Conservation (phyloP, 2,329 filamentous ascomycete genomes). For the Fusarium domesticum region DNA sequence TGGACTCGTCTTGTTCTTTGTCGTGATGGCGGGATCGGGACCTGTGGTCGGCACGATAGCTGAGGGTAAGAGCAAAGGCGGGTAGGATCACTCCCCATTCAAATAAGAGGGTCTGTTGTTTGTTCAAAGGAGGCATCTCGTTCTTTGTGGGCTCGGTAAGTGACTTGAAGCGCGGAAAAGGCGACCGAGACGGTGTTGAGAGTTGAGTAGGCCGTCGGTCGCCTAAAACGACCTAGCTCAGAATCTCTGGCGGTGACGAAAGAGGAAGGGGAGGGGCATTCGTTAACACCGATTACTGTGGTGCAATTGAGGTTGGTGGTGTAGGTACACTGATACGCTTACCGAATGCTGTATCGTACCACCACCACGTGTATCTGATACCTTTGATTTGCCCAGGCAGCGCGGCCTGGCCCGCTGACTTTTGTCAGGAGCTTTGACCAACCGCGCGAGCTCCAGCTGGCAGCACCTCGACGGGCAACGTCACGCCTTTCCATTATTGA, state of each 20-base stretch:
- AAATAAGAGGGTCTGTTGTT: background rate
- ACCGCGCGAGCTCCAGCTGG: too few relatives aligned
- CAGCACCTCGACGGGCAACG: too few relatives aligned
- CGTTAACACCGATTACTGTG: too few relatives aligned
- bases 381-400: conserved; percentile 6
- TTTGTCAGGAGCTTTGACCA: conserved; percentile 7
- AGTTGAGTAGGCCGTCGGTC: conserved; percentile 32
- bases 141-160: conserved; percentile 16
- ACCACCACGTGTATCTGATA: conserved; percentile 21
- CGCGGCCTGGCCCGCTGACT: background rate
- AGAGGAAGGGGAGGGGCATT: conserved; percentile 16
- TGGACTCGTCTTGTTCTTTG: background rate
- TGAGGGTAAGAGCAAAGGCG: conserved; percentile 8
- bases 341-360: conserved; percentile 9
- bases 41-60: conserved; percentile 2
- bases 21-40: background rate
- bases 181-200: conserved; percentile 13
- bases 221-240: conserved; percentile 35
- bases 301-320: too few relatives aligned
- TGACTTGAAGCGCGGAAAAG: conserved; percentile 23
- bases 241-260: conserved; percentile 18
- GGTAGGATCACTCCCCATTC: conserved; percentile 4
- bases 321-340: too few relatives aligned
- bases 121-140: background rate
- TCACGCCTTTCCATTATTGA: too few relatives aligned